Conservation (phyloP, 2,329 filamentous ascomycete genomes). For the Trichoderma gracile region DNA sequence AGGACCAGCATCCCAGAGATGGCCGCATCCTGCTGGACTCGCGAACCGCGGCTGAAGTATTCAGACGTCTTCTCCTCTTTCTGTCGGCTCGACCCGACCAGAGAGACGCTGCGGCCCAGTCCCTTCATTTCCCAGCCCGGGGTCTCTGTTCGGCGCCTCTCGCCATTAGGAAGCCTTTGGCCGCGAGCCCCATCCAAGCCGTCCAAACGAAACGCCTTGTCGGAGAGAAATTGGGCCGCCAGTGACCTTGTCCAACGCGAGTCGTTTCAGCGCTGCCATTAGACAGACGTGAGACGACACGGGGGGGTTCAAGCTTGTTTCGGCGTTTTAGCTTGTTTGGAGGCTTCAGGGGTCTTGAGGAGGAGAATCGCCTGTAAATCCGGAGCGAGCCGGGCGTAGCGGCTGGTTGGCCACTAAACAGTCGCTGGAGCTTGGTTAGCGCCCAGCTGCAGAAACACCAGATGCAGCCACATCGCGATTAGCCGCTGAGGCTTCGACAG, state of each 20-base stretch:
- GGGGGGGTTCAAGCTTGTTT: slow-evolving; percentile 11
- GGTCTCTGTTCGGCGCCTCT: slow-evolving; percentile 4
- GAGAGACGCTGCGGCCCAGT: background rate
- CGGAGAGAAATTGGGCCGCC: background rate
- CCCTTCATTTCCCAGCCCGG: slow-evolving; percentile 21
- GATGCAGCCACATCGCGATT: slow-evolving; percentile 7
- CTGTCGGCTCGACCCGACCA: slow-evolving; percentile 18
- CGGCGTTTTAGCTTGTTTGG: slow-evolving; percentile 16
- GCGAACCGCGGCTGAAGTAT: background rate
- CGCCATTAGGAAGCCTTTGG: background rate
- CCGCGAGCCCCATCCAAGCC: background rate
- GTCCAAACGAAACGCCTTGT: slow-evolving; percentile 3
- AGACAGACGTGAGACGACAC: slow-evolving; percentile 24
- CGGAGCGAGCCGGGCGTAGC: slow-evolving; percentile 20
- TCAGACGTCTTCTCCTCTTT: background rate
- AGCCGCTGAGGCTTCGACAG: background rate
- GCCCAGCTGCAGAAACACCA: slow-evolving; percentile 11
- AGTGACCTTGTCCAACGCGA: slow-evolving; percentile 19
- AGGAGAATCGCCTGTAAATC: slow-evolving; percentile 1
- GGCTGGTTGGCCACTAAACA: slow-evolving; percentile 1
- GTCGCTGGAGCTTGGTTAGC: slow-evolving; percentile 7
- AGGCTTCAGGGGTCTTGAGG: background rate
- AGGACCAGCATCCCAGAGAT: background rate
- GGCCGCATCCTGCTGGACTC: background rate
- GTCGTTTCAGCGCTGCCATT: slow-evolving; percentile 20